A percentile compares a stretch with the other conserved stretches of the same genome.
phyloP scores from a whole-genome alignment of 192 early-diverging fungal genomes.

The Oehlia diaphana region DNA sequence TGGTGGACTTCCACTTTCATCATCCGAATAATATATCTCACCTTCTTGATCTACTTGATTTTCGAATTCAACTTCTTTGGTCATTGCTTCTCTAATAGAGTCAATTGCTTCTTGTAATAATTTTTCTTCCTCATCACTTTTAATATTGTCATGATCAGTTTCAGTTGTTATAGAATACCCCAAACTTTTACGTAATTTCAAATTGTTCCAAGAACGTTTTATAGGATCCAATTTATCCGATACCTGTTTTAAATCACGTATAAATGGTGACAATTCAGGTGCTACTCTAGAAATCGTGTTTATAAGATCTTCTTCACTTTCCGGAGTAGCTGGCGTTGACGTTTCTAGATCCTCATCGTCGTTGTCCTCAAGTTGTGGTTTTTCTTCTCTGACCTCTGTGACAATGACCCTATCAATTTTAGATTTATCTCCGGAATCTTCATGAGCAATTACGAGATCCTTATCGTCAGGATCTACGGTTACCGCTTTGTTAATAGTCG shows the following conservation, averaged over 20 bases:
- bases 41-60: not conserved
- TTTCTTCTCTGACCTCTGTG: too few species aligned
- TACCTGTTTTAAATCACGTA: not conserved
- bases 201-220: not conserved
- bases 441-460: too few species aligned
- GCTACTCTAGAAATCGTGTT: not conserved
- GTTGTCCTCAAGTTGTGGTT: too few species aligned
- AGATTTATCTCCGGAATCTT: too few species aligned
- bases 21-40: not conserved
- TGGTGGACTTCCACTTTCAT: not conserved
- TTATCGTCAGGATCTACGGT: too few species aligned
- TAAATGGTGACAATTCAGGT: not conserved
- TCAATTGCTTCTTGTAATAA: not conserved
- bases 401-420: too few species aligned
- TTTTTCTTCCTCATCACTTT: not conserved
- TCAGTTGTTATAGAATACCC: too few species aligned
- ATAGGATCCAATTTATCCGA: not conserved
- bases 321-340: not conserved
- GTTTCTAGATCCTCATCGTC: not conserved
- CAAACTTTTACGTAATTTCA: not conserved
- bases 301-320: not conserved
- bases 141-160: not conserved
- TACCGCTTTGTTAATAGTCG: too few species aligned
- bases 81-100: not conserved
- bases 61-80: not conserved